Percentiles rank a stretch among this genome's conserved stretches.
Evolutionary conservation across 352 stramenopile genomes (phyloP).

Genomic region (Phytophthora ramorum): DNA sequence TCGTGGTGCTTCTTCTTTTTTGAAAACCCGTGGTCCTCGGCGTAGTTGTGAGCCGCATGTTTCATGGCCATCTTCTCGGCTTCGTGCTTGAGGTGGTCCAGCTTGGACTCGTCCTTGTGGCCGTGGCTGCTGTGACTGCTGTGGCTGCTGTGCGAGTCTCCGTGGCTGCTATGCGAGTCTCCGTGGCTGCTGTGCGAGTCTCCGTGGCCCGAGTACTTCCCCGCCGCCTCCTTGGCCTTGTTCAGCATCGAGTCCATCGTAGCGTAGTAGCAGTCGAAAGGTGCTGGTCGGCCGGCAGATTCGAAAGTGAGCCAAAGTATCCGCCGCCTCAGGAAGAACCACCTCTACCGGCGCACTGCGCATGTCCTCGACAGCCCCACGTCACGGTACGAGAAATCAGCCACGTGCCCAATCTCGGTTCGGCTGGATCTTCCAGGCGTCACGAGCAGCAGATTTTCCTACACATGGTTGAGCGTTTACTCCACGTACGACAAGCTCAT

Average conservation of each 20-base stretch:
- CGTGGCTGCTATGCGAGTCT: constrained; percentile 8
- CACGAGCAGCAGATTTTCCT: background rate
- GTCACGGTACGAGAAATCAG: constrained; percentile 27
- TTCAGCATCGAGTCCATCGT: constrained; percentile 39
- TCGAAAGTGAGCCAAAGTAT: constrained; percentile 25
- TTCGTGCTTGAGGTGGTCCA: constrained; percentile 31
- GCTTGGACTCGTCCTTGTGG: constrained; percentile 16
- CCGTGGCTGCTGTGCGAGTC: constrained; percentile 1
- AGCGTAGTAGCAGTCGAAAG: background rate
- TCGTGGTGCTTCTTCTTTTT: constrained; percentile 24
- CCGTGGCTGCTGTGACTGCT: constrained; percentile 2
- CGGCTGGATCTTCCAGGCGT: constrained; percentile 19
- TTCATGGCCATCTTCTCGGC: constrained; percentile 27
- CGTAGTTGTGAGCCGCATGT: constrained; percentile 21
- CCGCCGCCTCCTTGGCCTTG: constrained; percentile 31
- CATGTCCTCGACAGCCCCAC: constrained; percentile 1
- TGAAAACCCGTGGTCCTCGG: constrained; percentile 27
- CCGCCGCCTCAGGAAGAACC: background rate
- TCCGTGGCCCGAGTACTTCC: constrained; percentile 13
- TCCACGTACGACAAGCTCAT: background rate
- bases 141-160: constrained; percentile 8
- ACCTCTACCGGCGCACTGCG: constrained; percentile 6
- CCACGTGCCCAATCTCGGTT: constrained; percentile 5
- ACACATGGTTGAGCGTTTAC: background rate
- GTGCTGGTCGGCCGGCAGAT: constrained; percentile 9